These are phyloP conservation scores for Lasiosphaeria hispida DNA, from an alignment of 495 filamentous ascomycete species.

Conservation along the genomic window DNA sequence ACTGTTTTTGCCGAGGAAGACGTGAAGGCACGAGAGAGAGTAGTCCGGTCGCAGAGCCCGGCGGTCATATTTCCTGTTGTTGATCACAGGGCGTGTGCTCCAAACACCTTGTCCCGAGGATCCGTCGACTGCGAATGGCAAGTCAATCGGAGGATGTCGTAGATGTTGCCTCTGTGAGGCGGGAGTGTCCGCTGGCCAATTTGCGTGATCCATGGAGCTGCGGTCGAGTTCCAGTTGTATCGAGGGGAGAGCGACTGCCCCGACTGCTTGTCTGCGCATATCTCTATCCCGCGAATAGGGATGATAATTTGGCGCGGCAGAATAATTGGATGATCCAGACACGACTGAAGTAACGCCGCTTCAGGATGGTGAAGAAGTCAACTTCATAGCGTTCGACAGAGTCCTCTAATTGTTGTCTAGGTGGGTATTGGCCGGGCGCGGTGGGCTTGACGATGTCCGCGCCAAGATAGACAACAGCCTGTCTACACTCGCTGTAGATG, in stretches of 20 bases:
- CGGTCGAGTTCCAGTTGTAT: neutral
- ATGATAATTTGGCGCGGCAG: slow-evolving; percentile 8
- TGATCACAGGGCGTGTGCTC: neutral
- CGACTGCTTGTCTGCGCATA: neutral
- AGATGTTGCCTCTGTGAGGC: neutral
- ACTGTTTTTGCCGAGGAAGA: neutral
- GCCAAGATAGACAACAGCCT: slow-evolving; percentile 8
- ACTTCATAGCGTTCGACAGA: neutral
- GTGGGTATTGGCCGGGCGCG: neutral
- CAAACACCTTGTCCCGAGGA: slow-evolving; percentile 9
- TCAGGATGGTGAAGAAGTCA: neutral
- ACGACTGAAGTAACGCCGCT: slow-evolving; percentile 12
- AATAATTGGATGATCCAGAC: slow-evolving; percentile 15
- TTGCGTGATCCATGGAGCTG: slow-evolving; percentile 1
- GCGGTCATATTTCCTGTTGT: neutral
- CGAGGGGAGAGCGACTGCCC: neutral
- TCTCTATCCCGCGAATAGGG: slow-evolving; percentile 5
- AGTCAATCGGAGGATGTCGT: neutral
- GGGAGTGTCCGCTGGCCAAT: neutral
- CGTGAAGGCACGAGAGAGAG: slow-evolving; percentile 2
- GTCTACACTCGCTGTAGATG: slow-evolving; percentile 21
- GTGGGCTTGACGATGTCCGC: neutral
- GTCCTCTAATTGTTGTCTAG: neutral
- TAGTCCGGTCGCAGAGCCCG: neutral
- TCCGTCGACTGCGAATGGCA: neutral